Conservation (phyloP, 331 rosid species). For the Stylosanthes scabra region DNA sequence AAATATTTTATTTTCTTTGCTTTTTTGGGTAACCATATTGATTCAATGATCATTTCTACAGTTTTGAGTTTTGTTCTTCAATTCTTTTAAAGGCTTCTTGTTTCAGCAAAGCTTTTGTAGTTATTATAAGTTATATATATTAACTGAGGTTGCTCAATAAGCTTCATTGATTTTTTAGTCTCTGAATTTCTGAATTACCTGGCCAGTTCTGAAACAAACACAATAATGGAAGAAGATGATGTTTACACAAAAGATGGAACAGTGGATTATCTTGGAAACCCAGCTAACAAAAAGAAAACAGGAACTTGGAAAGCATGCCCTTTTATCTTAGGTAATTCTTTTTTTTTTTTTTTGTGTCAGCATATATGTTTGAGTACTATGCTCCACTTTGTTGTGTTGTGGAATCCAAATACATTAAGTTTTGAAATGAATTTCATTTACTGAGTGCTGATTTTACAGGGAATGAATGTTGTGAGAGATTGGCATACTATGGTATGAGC, state of each 20-base stretch:
- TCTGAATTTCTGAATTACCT: slow-evolving; percentile 1
- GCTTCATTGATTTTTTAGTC: neutral
- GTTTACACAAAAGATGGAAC: slow-evolving; percentile 55
- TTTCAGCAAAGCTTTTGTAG: slow-evolving; percentile 13
- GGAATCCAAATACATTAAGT: no score
- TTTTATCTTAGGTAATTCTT: slow-evolving; percentile 50
- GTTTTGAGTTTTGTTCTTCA: slow-evolving; percentile 6
- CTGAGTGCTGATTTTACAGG: slow-evolving; percentile 31
- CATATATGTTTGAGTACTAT: no score
- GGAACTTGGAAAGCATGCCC: slow-evolving; percentile 67
- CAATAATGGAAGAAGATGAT: slow-evolving; percentile 52
- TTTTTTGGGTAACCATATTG: neutral
- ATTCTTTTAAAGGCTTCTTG: no score
- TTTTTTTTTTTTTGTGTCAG: no score
- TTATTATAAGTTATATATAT: neutral
- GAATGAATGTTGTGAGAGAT: slow-evolving; percentile 57
- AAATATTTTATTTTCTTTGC: neutral
- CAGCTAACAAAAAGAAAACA: slow-evolving; percentile 48
- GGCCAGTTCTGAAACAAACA: slow-evolving; percentile 29
- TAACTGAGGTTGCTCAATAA: neutral
- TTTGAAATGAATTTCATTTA: neutral
- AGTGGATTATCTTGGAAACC: slow-evolving; percentile 48
- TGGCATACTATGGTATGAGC: slow-evolving; percentile 60
- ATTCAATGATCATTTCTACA: neutral
- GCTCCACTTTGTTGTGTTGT: no score